Evolutionary conservation across 2,329 filamentous ascomycete genomes (phyloP).

Genomic region (Aspergillus costaricaensis): DNA sequence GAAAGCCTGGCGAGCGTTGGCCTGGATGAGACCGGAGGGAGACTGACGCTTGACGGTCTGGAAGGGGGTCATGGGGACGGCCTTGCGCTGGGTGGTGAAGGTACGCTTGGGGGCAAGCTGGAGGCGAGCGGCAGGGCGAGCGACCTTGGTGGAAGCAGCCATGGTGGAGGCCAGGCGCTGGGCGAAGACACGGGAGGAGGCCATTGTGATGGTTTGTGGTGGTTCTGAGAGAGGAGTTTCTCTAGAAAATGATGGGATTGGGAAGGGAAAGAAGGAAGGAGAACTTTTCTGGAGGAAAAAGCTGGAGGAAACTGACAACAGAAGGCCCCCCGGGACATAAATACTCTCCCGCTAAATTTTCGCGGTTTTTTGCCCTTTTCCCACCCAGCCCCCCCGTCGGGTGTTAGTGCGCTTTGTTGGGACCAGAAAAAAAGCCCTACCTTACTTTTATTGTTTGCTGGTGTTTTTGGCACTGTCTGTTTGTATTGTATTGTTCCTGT

Average conservation of each 20-base stretch:
- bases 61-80: conserved; percentile 55
- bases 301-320: conserved; percentile 33
- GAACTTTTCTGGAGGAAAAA: conserved; percentile 39
- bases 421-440: conserved; percentile 33
- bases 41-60: conserved; percentile 76
- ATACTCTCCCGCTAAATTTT: conserved; percentile 44
- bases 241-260: conserved; percentile 19
- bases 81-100: conserved; percentile 50
- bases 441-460: not conserved
- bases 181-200: conserved; percentile 74
- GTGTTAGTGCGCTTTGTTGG: conserved; percentile 31
- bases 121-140: conserved; percentile 71
- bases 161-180: conserved; percentile 69
- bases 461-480: too few species aligned
- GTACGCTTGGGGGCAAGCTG: conserved; percentile 72
- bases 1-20: conserved; percentile 64
- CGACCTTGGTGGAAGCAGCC: conserved; percentile 74
- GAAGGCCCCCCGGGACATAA: conserved; percentile 36
- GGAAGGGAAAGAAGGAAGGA: conserved; percentile 27
- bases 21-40: conserved; percentile 66
- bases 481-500: not conserved
- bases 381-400: conserved; percentile 32
- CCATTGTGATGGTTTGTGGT: conserved; percentile 68
- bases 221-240: conserved; percentile 24
- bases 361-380: conserved; percentile 29